These are phyloP conservation scores for Coniochaeta pulveracea DNA, from an alignment of 2,329 filamentous ascomycete species.

Conservation along the genomic window DNA sequence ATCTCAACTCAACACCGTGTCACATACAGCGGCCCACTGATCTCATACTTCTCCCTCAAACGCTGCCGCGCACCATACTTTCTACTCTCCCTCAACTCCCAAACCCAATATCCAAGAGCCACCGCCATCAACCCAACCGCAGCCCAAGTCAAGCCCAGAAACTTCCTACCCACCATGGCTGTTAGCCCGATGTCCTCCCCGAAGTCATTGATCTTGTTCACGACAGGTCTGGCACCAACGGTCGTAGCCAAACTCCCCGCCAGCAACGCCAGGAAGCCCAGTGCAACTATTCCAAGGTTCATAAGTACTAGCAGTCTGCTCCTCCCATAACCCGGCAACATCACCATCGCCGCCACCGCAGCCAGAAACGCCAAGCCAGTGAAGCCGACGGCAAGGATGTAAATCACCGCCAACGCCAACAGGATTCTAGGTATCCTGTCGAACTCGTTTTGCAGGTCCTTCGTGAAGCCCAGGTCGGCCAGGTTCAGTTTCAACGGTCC, in stretches of 20 bases:
- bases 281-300: conserved; percentile 25
- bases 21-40: no score
- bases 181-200: conserved; percentile 33
- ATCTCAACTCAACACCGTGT: no score
- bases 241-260: conserved; percentile 32
- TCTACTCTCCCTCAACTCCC: conserved; percentile 19
- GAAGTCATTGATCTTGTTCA: conserved; percentile 26
- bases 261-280: conserved; percentile 25
- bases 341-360: conserved; percentile 9
- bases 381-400: conserved; percentile 29
- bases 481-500: conserved; percentile 33
- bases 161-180: conserved; percentile 29
- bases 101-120: conserved; percentile 28
- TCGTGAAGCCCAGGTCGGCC: conserved; percentile 31
- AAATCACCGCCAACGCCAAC: conserved; percentile 35
- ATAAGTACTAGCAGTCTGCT: conserved; percentile 13
- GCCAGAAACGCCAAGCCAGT: conserved; percentile 31
- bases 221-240: conserved; percentile 26
- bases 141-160: conserved; percentile 34
- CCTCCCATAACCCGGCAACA: background rate
- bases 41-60: conserved; percentile 1
- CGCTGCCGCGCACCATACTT: conserved; percentile 10
- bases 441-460: conserved; percentile 32
- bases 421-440: conserved; percentile 37
- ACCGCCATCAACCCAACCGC: conserved; percentile 31